These are phyloP conservation scores for Fusarium tanahbumbuense DNA, from an alignment of 2,329 filamentous ascomycete species.

Conservation along the genomic window DNA sequence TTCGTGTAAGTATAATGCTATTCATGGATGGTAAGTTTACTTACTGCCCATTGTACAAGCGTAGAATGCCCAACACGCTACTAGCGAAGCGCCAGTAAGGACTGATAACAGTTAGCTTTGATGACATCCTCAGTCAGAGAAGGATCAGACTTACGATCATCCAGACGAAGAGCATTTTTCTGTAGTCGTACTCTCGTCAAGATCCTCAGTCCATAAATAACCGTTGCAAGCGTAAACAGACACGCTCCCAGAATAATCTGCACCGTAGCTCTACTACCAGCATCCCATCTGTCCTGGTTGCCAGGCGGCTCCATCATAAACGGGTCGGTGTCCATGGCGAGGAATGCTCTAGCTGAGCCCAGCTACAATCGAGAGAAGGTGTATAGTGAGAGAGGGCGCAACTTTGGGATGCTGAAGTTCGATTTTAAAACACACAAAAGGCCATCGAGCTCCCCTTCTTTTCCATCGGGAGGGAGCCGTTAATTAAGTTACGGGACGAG, in stretches of 20 bases:
- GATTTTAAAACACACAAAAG: not conserved
- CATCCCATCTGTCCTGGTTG: conserved; percentile 35
- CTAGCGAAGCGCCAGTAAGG: conserved; percentile 35
- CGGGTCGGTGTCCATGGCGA: conserved; percentile 17
- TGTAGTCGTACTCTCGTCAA: conserved; percentile 22
- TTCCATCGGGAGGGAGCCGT: not conserved
- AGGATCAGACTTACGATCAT: conserved; percentile 4
- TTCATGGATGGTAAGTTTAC: not conserved
- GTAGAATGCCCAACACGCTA: conserved; percentile 40
- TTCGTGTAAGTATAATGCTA: not conserved
- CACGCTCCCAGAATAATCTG: conserved; percentile 32
- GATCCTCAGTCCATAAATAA: conserved; percentile 30
- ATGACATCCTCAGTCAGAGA: fast-evolving
- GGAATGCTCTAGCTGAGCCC: not conserved
- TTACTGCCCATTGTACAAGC: conserved; percentile 42
- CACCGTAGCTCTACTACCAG: conserved; percentile 13
- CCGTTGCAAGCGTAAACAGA: conserved; percentile 28
- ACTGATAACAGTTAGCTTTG: conserved; percentile 3
- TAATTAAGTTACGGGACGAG: not conserved
- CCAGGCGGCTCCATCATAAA: conserved; percentile 40
- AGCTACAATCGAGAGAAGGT: no score
- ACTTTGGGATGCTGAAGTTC: not conserved
- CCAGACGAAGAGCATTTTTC: conserved; percentile 33
- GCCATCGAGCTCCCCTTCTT: no score
- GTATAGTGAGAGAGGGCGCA: no score